phyloP scores from a whole-genome alignment of 2,329 filamentous ascomycete species.

The Monilinia polystroma region DNA sequence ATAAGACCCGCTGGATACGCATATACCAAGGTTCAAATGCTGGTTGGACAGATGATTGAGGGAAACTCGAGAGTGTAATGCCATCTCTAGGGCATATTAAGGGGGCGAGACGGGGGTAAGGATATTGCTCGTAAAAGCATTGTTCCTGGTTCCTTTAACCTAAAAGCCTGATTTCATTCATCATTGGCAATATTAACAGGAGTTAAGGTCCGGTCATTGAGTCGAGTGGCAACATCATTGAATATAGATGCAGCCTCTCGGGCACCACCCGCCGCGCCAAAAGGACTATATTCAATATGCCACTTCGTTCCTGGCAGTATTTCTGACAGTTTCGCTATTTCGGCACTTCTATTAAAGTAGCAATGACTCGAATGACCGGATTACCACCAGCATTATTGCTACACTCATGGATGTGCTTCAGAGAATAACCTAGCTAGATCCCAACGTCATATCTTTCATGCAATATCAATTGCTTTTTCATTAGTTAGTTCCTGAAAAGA shows the following conservation, averaged over 20 bases:
- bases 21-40: background rate
- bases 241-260: background rate
- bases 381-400: background rate
- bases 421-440: background rate
- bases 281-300: background rate
- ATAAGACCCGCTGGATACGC: background rate
- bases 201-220: background rate
- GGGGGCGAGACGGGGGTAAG: too few relatives aligned
- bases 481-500: conserved; percentile 2
- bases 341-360: background rate
- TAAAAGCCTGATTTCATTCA: background rate
- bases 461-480: background rate
- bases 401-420: background rate
- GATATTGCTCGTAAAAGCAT: background rate
- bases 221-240: background rate
- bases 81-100: background rate
- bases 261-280: background rate
- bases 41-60: background rate
- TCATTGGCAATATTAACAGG: background rate
- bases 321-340: conserved; percentile 1
- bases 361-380: background rate
- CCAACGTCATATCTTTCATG: background rate
- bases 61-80: background rate
- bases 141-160: background rate
- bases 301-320: background rate